Conservation (phyloP, 164 flowering plant genomes). For the Vitis labrusca region DNA sequence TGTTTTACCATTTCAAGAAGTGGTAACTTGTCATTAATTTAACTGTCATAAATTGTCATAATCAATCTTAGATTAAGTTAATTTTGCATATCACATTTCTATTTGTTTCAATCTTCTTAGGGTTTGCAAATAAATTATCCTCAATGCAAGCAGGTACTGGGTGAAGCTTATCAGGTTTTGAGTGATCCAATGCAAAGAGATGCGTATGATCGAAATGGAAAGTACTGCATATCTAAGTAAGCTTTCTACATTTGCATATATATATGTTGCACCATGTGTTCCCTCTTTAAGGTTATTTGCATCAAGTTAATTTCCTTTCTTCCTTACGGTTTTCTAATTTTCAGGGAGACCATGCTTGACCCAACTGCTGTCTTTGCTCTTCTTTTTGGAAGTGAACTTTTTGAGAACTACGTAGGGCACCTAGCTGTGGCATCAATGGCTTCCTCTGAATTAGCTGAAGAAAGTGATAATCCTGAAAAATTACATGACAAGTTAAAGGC, state of each 20-base stretch:
- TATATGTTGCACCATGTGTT: background rate
- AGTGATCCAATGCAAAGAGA: slow-evolving; percentile 88
- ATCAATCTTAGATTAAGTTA: too few relatives aligned
- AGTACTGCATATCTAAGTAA: slow-evolving; percentile 67
- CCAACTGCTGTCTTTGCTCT: slow-evolving; percentile 89
- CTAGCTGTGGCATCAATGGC: slow-evolving; percentile 93
- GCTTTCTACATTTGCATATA: background rate
- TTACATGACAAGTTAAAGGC: slow-evolving; percentile 77
- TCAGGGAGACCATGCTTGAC: slow-evolving; percentile 85
- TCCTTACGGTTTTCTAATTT: background rate
- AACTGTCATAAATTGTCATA: too few relatives aligned
- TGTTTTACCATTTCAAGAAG: too few relatives aligned
- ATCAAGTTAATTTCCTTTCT: background rate
- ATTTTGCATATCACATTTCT: background rate
- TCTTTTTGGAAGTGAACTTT: slow-evolving; percentile 91
- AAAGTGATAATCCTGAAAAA: slow-evolving; percentile 57
- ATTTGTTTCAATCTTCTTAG: background rate
- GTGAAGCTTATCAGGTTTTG: slow-evolving; percentile 93
- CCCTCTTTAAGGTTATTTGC: background rate
- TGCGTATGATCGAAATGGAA: slow-evolving; percentile 80
- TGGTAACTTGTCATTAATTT: too few relatives aligned
- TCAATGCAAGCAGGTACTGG: slow-evolving; percentile 52
- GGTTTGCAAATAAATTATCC: background rate
- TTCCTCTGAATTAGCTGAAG: slow-evolving; percentile 62
- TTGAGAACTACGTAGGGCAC: slow-evolving; percentile 92